A percentile compares a stretch with the other conserved stretches of the same genome.
Evolutionary conservation across 345 rosid genomes (phyloP).

Genomic region (Arabidopsis arenosa): DNA sequence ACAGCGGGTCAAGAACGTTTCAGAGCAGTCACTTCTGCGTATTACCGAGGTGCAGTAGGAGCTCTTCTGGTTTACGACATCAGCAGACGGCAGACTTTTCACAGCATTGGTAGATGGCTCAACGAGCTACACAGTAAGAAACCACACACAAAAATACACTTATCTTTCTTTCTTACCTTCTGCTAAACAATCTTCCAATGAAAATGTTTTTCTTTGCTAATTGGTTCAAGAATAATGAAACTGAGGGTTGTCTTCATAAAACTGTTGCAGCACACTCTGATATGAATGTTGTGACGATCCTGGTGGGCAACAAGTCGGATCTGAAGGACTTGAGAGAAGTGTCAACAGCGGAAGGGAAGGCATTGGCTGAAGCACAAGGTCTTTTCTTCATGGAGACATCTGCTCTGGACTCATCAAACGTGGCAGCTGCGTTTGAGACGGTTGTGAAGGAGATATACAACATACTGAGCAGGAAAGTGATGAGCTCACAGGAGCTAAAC

Average conservation of each 20-base stretch:
- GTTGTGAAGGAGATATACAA: conserved; percentile 92
- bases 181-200: conserved; percentile 1
- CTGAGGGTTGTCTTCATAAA: not conserved
- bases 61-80: conserved; percentile 96
- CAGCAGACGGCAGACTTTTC: conserved; percentile 90
- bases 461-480: conserved; percentile 90
- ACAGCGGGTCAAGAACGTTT: conserved; percentile 99
- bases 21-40: conserved; percentile 97
- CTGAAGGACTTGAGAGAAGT: conserved; percentile 95
- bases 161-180: not conserved
- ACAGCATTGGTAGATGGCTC: conserved; percentile 92
- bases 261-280: conserved; percentile 85
- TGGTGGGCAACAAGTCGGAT: conserved; percentile 92
- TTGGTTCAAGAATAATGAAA: not conserved
- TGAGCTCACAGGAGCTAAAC: conserved; percentile 72
- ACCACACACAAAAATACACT: not conserved
- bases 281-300: conserved; percentile 94
- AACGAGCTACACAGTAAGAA: conserved; percentile 96
- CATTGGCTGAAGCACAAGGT: conserved; percentile 86
- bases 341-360: conserved; percentile 79
- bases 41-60: conserved; percentile 97
- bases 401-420: conserved; percentile 93
- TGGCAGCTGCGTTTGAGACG: conserved; percentile 84
- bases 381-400: conserved; percentile 96
- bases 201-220: not conserved